Conservation (phyloP, 495 filamentous ascomycete genomes). For the Neurospora discreta region DNA sequence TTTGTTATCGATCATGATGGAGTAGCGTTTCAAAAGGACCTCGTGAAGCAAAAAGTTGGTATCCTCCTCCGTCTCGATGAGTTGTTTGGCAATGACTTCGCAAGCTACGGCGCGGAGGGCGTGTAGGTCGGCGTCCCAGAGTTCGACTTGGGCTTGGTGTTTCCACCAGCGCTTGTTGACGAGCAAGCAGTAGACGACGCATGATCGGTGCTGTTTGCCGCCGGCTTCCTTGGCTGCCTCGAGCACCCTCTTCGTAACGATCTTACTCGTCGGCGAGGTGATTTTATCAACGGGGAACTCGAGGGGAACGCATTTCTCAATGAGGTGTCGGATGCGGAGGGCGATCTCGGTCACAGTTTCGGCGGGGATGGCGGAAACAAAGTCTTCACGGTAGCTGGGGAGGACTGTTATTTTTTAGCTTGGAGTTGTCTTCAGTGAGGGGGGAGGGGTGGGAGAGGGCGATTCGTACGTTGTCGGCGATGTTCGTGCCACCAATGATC, state of each 20-base stretch:
- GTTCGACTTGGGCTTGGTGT: conserved; percentile 63
- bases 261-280: conserved; percentile 65
- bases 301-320: conserved; percentile 79
- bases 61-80: conserved; percentile 79
- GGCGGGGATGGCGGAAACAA: conserved; percentile 50
- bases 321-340: conserved; percentile 78
- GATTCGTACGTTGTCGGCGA: conserved; percentile 26
- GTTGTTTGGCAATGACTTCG: conserved; percentile 86
- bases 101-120: conserved; percentile 69
- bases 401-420: conserved; percentile 36
- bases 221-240: conserved; percentile 70
- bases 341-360: conserved; percentile 76
- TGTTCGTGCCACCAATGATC: conserved; percentile 29
- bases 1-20: conserved; percentile 59
- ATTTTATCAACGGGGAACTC: conserved; percentile 65
- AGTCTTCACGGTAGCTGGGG: conserved; percentile 45
- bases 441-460: background rate
- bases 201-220: conserved; percentile 59
- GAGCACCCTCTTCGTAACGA: conserved; percentile 74
- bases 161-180: conserved; percentile 89
- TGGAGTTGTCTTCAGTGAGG: conserved; percentile 3
- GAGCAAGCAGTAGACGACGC: conserved; percentile 74
- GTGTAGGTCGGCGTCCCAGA: conserved; percentile 87
- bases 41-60: conserved; percentile 64
- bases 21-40: conserved; percentile 84